Base-by-base conservation (phyloP, 2,329 filamentous ascomycete species). In the Penicillium decumbens region DNA sequence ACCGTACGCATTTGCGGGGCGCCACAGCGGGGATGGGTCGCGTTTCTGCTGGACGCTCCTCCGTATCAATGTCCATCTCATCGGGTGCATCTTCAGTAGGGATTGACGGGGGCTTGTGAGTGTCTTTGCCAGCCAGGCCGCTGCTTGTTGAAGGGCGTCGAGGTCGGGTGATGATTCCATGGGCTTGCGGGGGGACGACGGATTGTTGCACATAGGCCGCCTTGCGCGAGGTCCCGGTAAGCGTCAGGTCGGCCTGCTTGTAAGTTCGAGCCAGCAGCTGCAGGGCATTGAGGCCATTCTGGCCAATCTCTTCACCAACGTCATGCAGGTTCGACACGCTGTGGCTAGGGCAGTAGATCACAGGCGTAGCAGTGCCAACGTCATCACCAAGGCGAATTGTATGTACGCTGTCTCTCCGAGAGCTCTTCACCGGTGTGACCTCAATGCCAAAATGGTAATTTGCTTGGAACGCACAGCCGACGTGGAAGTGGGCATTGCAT, bases 161-260 rank as follows among this genome's bases (percentile, higher is more conserved):
- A 59, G 78, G 75, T 24, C 69, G 64, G 51, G 72, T 45, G 15
- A 57, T 54, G n/a, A 56, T 49, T 9, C 53, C 58, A 50, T 62
- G 55, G 29, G 68, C 62, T 32, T 65, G 54, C 15, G 65, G 59
- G 23, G 66, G 43, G 53, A 69, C 61, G 58, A 73, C 59, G 49
- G 69, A 61, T 60, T 73, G 60, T 60, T 74, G 65, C 64, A 75
- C 63, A 66, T 93, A 79, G 51, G 89, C 93, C 20, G 93, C 92
- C 71, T 95, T 96, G 47, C 93, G 86, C 20, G 93, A 89, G 15
- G 92, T 96, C 25, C 93, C 93, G 2, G 91, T 96, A 60, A 96
- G 75, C 2, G 88, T 83, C 35, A 92, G 80, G 66, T 98, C 93
- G 7, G 93, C 92, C 71, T 97, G 92, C 70, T 98, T 98, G 76